A percentile compares a stretch with the other conserved stretches of the same genome.
These are phyloP conservation scores for Saccharomyces pastorianus DNA, from an alignment of 1,139 yeast species.

Conservation along the genomic window DNA sequence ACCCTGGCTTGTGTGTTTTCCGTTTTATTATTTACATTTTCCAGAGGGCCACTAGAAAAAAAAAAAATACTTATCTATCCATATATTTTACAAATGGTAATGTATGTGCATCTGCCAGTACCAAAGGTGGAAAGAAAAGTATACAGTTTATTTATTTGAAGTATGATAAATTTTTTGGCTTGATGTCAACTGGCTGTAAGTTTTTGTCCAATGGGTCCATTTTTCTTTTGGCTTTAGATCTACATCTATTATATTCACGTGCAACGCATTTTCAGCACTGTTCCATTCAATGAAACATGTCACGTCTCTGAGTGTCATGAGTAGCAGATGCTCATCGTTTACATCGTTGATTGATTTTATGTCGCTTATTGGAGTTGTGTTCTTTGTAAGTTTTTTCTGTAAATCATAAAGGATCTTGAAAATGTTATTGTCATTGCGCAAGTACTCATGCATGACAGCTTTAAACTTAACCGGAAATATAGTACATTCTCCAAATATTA, in stretches of 20 bases:
- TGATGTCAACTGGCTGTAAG: slow-evolving; percentile 6
- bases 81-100: background rate
- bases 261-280: slow-evolving; percentile 1
- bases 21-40: background rate
- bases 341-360: slow-evolving; percentile 8
- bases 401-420: slow-evolving; percentile 12
- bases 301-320: slow-evolving; percentile 30
- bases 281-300: slow-evolving; percentile 27
- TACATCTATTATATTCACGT: slow-evolving; percentile 24
- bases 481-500: slow-evolving; percentile 6
- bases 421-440: slow-evolving; percentile 15
- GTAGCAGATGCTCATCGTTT: slow-evolving; percentile 9
- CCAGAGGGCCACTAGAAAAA: background rate
- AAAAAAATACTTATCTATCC: background rate
- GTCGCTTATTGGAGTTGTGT: background rate
- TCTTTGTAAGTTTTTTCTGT: slow-evolving; percentile 13
- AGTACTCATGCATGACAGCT: slow-evolving; percentile 12
- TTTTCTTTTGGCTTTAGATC: slow-evolving; percentile 25
- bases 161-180: background rate
- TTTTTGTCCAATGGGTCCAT: slow-evolving; percentile 20
- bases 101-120: background rate
- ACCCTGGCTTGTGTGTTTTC: background rate
- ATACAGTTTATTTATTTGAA: background rate
- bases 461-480: slow-evolving; percentile 13
- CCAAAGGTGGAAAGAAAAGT: background rate